Evolutionary conservation across 2,329 filamentous ascomycete species (phyloP).

Genomic region (Penicillium sp.): DNA sequence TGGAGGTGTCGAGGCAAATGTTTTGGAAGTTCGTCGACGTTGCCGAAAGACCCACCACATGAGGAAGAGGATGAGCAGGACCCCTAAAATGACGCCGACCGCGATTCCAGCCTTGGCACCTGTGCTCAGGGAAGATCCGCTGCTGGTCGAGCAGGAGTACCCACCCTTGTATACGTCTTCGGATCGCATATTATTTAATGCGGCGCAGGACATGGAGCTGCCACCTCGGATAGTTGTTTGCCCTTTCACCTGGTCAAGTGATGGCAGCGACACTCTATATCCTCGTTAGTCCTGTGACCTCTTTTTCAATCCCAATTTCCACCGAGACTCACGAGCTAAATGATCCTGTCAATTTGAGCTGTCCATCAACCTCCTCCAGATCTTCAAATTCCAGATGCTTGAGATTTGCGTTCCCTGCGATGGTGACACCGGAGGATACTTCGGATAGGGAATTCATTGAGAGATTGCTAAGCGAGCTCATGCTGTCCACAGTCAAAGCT

Average conservation of each 20-base stretch:
- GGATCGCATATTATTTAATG: constrained; percentile 16
- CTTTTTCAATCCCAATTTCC: neutral
- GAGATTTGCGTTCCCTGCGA: constrained; percentile 24
- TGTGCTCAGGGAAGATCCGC: constrained; percentile 16
- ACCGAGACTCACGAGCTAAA: constrained; percentile 23
- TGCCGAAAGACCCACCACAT: constrained; percentile 21
- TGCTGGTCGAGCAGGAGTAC: constrained; percentile 20
- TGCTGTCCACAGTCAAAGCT: constrained; percentile 18
- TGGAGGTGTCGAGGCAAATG: neutral
- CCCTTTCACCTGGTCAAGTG: constrained; percentile 26
- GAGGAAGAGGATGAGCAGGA: constrained; percentile 17
- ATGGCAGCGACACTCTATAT: constrained; percentile 24
- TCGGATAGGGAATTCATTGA: constrained; percentile 17
- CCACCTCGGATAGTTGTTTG: constrained; percentile 21
- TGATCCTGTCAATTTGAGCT: constrained; percentile 20
- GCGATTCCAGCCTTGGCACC: constrained; percentile 34
- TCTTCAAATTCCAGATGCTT: constrained; percentile 19
- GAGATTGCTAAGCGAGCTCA: constrained; percentile 21
- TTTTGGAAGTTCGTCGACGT: neutral
- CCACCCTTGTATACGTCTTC: constrained; percentile 15
- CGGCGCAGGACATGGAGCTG: constrained; percentile 24
- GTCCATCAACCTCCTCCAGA: constrained; percentile 26
- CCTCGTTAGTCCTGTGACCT: neutral
- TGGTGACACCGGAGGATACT: constrained; percentile 18
- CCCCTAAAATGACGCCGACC: constrained; percentile 43